Evolutionary conservation across 1,284 basidiomycete genomes (phyloP).

Genomic region (Ganoderma boninense): DNA sequence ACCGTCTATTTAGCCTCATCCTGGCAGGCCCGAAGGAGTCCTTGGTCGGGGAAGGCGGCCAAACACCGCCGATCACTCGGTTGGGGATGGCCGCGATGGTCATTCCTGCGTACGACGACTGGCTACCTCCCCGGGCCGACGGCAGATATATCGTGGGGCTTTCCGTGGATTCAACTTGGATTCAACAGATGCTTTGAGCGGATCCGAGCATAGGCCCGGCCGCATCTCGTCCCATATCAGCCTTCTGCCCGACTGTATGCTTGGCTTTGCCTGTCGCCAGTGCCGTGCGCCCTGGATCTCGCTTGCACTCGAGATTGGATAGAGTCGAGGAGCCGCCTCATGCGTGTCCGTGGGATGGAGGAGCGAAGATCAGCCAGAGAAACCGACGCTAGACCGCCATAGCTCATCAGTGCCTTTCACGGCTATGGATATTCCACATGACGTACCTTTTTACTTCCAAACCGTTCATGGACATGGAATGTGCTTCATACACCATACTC

Average conservation of each 20-base stretch:
- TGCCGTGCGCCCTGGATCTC: not conserved
- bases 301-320: not conserved
- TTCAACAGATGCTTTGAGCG: not conserved
- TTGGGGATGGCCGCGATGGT: not conserved
- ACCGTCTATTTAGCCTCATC: not conserved
- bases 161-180: not conserved
- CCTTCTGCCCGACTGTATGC: not conserved
- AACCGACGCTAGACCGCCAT: too few species aligned
- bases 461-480: not conserved
- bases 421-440: too few species aligned
- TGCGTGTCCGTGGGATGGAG: too few species aligned
- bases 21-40: not conserved
- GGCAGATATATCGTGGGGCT: not conserved
- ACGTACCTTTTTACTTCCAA: not conserved
- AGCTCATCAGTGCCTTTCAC: too few species aligned
- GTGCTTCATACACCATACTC: not conserved
- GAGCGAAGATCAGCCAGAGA: too few species aligned
- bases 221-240: not conserved
- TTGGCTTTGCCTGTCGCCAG: not conserved
- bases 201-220: not conserved
- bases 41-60: not conserved
- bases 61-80: not conserved
- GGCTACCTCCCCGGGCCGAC: not conserved
- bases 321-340: too few species aligned
- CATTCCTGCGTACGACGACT: not conserved